Base-by-base conservation (phyloP, 1,284 basidiomycete species). In the Ustilago trichophora region DNA sequence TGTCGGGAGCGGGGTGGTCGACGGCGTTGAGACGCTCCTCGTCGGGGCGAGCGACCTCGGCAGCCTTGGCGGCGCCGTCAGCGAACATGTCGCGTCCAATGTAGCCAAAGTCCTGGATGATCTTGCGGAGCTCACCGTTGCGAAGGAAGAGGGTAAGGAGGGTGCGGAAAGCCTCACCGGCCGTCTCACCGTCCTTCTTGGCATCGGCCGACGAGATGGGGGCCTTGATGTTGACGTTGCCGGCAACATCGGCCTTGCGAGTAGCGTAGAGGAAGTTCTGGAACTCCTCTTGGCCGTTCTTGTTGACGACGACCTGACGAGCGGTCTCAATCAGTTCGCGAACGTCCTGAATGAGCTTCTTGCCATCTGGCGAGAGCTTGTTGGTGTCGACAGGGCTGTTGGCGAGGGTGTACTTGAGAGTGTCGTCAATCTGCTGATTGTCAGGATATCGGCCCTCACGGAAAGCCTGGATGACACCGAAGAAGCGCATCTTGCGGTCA, bases 11-110 rank as follows among this genome's bases (percentile, higher is more conserved):
- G 38, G 89, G 82, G 57, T 91, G 85, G 83, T 96, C 89, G 35
- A 91, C 87, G 21, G 83, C 82, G 32, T 85, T 82, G 36, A 97
- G 85, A 5, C 82, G 82, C 29, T 91, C 88, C 42, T 89, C 83
- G 43, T 83, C 75, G 0, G 94, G 93, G 12, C 89, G 88, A 37
- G 92, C 84, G 26, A 82, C 82, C 50, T 88, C 86, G n/a, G 91
- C 90, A 9, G 87, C 89, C 82, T 92, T 91, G 72, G 85, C 82
- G 0, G 91, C 90, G 24, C 87, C 88, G 44, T 87, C 88, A 16
- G 91, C 88, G 63, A 95, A 88, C 54, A 96, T 84, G 83, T 95
- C 92, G 51, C 92, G 90, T 11, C 76, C 77, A 32, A 79, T 69
- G 58, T 73, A 55, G 43, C 72, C 73, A 29, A 77, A 44, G 53